Conservation (phyloP, 257 asterid species). For the Ballota nigra region DNA sequence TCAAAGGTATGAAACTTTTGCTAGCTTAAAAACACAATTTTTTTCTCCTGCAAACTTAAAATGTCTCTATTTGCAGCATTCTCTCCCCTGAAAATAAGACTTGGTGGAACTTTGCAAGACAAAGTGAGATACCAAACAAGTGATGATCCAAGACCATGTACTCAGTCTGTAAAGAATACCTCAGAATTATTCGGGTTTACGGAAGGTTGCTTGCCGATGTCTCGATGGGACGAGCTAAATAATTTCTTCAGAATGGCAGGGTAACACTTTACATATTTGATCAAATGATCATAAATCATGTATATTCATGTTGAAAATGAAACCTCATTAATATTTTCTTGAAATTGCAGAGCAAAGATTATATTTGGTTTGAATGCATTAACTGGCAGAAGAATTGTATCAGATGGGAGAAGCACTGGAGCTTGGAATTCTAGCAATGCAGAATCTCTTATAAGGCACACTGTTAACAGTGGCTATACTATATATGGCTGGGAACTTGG, state of each 20-base stretch:
- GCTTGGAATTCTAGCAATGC: slow-evolving; percentile 86
- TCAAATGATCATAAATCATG: not conserved
- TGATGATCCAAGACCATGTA: slow-evolving; percentile 43
- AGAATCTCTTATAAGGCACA: slow-evolving; percentile 59
- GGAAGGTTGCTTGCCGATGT: slow-evolving; percentile 71
- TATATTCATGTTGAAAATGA: not conserved
- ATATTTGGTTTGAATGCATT: slow-evolving; percentile 83
- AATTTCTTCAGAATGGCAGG: slow-evolving; percentile 60
- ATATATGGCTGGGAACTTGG: slow-evolving; percentile 96
- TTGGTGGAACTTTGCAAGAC: slow-evolving; percentile 93
- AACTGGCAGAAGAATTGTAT: slow-evolving; percentile 43
- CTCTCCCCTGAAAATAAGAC: slow-evolving; percentile 71
- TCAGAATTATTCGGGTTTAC: slow-evolving; percentile 64
- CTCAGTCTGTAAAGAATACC: slow-evolving; percentile 35
- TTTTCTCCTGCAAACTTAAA: slow-evolving; percentile 3
- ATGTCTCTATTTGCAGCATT: slow-evolving; percentile 52
- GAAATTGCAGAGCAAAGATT: slow-evolving; percentile 52
- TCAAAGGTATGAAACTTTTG: slow-evolving; percentile 51
- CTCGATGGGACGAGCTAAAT: slow-evolving; percentile 82
- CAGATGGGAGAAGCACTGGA: slow-evolving; percentile 47
- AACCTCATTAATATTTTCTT: not conserved
- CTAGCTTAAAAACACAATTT: not conserved
- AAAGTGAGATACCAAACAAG: slow-evolving; percentile 55
- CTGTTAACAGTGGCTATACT: slow-evolving; percentile 42
- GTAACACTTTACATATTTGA: slow-evolving; percentile 29